Percentiles rank a stretch among this genome's conserved stretches.
Conservation (phyloP, 495 filamentous ascomycete species). For the Thermochaetoides thermophila region DNA sequence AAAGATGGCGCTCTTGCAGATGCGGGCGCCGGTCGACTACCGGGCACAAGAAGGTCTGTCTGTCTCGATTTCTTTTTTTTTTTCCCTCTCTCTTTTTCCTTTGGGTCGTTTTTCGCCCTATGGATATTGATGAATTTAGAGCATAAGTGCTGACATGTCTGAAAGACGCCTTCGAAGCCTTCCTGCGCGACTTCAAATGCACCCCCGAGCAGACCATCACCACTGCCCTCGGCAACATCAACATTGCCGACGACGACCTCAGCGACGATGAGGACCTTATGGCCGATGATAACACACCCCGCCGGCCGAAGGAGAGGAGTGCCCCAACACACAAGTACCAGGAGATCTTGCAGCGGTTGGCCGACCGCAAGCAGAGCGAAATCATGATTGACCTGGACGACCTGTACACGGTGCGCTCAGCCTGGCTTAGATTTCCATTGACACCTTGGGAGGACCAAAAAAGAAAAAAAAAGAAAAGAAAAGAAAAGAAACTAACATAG, state of each 20-base stretch:
- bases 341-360: slow-evolving; percentile 74
- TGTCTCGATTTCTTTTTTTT: neutral
- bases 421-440: slow-evolving; percentile 2
- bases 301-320: slow-evolving; percentile 28
- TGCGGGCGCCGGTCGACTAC: slow-evolving; percentile 68
- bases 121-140: no score
- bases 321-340: slow-evolving; percentile 75
- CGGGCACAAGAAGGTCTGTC: slow-evolving; percentile 59
- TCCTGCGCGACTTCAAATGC: slow-evolving; percentile 78
- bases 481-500: no score
- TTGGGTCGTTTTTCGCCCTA: no score
- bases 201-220: slow-evolving; percentile 57
- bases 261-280: slow-evolving; percentile 93
- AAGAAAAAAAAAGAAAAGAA: no score
- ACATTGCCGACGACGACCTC: slow-evolving; percentile 74
- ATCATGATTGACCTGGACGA: slow-evolving; percentile 85
- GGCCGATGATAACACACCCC: slow-evolving; percentile 56
- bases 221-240: slow-evolving; percentile 65
- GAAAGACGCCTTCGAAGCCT: slow-evolving; percentile 78
- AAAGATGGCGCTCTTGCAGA: slow-evolving; percentile 67
- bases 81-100: slow-evolving; percentile 3
- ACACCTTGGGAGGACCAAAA: no score
- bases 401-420: slow-evolving; percentile 44
- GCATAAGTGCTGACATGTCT: no score
- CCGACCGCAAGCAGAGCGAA: slow-evolving; percentile 58